Percentiles rank a stretch among this genome's conserved stretches.
phyloP scores from a whole-genome alignment of 1,139 yeast genomes.

The Saccharomyces uvarum region DNA sequence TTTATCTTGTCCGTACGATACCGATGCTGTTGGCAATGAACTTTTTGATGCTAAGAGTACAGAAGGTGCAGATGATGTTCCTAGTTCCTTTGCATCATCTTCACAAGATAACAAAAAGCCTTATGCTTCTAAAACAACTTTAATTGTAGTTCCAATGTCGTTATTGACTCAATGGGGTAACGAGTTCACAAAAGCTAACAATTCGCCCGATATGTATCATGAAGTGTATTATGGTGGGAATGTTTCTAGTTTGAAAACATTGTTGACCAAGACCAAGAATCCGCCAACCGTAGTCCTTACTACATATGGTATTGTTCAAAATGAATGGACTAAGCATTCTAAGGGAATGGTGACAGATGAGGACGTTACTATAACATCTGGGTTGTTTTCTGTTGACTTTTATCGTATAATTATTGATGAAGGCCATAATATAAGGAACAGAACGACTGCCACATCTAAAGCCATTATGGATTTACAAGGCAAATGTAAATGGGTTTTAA shows the following conservation, averaged over 20 bases:
- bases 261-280: conserved; percentile 25
- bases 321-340: conserved; percentile 46
- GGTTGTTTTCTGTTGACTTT: conserved; percentile 67
- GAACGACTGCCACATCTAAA: conserved; percentile 72
- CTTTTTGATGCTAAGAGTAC: conserved; percentile 6
- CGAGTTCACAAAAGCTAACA: conserved; percentile 60
- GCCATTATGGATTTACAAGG: conserved; percentile 63
- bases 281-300: conserved; percentile 76
- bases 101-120: conserved; percentile 15
- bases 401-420: conserved; percentile 82
- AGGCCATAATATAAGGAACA: conserved; percentile 82
- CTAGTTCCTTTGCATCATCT: background rate
- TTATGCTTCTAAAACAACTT: conserved; percentile 66
- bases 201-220: conserved; percentile 39
- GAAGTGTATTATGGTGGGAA: conserved; percentile 70
- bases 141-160: conserved; percentile 88
- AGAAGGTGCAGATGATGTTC: background rate
- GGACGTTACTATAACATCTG: conserved; percentile 29
- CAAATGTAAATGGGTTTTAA: conserved; percentile 72
- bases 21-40: conserved; percentile 12
- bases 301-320: conserved; percentile 80
- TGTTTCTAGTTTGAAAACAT: conserved; percentile 39
- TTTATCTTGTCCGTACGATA: conserved; percentile 53
- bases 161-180: conserved; percentile 83
- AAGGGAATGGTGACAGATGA: conserved; percentile 7